These are phyloP conservation scores for Mucor velutinosus DNA, from an alignment of 371 early-diverging fungal genomes.

Conservation along the genomic window DNA sequence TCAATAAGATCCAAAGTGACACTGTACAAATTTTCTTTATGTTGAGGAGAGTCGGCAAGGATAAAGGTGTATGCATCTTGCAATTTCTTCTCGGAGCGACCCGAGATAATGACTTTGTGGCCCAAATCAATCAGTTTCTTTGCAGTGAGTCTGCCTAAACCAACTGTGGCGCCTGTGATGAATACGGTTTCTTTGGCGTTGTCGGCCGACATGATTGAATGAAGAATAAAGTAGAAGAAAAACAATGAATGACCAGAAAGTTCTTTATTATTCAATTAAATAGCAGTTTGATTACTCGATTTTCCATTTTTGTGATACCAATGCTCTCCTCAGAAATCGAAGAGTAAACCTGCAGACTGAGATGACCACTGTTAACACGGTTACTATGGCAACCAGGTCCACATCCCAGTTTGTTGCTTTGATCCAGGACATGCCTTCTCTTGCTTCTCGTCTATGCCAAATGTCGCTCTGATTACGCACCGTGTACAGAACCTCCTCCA, in stretches of 20 bases:
- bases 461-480: slow-evolving; percentile 1
- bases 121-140: slow-evolving; percentile 27
- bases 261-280: background rate
- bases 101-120: slow-evolving; percentile 43
- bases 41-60: slow-evolving; percentile 4
- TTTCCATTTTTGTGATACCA: slow-evolving; percentile 15
- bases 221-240: background rate
- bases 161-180: slow-evolving; percentile 45
- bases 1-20: slow-evolving; percentile 30
- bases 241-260: background rate
- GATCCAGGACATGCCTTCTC: background rate
- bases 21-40: slow-evolving; percentile 8
- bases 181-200: slow-evolving; percentile 21
- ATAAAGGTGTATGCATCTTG: slow-evolving; percentile 19
- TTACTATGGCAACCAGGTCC: background rate
- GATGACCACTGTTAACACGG: background rate
- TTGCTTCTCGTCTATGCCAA: slow-evolving; percentile 8
- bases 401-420: slow-evolving; percentile 18
- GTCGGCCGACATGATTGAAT: background rate
- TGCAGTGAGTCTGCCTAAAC: slow-evolving; percentile 37
- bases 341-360: background rate
- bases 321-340: background rate
- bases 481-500: slow-evolving; percentile 34
- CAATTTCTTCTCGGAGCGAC: slow-evolving; percentile 26
- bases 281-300: slow-evolving; percentile 3